These are phyloP conservation scores for Lachancea sp. DNA, from an alignment of 805 yeast species.

Conservation along the genomic window DNA sequence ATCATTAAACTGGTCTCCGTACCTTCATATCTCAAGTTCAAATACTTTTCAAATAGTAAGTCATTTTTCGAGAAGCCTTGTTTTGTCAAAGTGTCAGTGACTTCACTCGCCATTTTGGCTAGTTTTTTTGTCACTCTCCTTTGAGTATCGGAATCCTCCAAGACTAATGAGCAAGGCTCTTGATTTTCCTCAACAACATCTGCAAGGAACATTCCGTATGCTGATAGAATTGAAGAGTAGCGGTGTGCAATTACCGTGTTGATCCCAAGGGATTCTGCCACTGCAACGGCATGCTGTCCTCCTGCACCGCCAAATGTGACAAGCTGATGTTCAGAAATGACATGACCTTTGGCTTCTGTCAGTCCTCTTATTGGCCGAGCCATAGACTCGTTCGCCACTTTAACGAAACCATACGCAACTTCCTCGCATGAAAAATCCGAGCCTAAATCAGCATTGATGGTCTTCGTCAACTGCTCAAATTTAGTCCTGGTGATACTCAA, in stretches of 20 bases:
- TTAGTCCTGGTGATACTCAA: conserved; percentile 41
- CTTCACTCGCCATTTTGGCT: conserved; percentile 37
- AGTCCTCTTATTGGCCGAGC: conserved; percentile 82
- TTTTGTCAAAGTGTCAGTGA: conserved; percentile 34
- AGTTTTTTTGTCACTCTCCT: conserved; percentile 40
- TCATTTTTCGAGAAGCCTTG: conserved; percentile 50
- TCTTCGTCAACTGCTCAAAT: conserved; percentile 47
- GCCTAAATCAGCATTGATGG: conserved; percentile 45
- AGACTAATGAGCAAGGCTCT: conserved; percentile 53
- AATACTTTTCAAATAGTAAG: conserved; percentile 52
- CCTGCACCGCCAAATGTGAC: conserved; percentile 94
- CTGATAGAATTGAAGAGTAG: conserved; percentile 77
- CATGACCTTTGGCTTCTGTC: conserved; percentile 79
- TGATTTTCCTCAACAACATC: conserved; percentile 79
- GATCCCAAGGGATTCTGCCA: conserved; percentile 68
- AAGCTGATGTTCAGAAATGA: conserved; percentile 56
- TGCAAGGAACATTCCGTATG: conserved; percentile 83
- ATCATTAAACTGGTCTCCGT: conserved; percentile 86
- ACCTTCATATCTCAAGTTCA: conserved; percentile 79
- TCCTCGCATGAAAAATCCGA: conserved; percentile 48
- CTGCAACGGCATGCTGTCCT: conserved; percentile 80
- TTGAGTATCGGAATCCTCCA: conserved; percentile 30
- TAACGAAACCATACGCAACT: conserved; percentile 73
- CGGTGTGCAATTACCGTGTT: conserved; percentile 64
- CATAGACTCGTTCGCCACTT: conserved; percentile 84